Evolutionary conservation across 371 early-diverging fungal species (phyloP).

Genomic region (Coelomomyces lativittatus): DNA sequence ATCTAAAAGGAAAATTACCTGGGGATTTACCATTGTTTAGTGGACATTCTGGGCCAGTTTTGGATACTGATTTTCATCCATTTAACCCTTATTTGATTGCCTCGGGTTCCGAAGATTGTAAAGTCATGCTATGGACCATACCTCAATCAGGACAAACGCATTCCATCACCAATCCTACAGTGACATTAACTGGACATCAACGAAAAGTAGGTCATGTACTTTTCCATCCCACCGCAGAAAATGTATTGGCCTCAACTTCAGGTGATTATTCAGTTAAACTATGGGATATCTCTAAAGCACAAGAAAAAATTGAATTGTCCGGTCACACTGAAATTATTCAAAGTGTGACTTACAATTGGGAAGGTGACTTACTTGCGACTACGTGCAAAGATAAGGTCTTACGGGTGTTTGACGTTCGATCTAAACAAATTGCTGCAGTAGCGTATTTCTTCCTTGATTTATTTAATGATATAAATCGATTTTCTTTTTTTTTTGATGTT

Average conservation of each 20-base stretch:
- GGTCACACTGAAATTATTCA: slow-evolving; percentile 84
- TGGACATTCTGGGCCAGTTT: slow-evolving; percentile 81
- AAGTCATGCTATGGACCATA: slow-evolving; percentile 85
- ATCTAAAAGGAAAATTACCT: slow-evolving; percentile 49
- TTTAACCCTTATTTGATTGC: slow-evolving; percentile 84
- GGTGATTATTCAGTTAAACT: slow-evolving; percentile 78
- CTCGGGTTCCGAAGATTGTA: slow-evolving; percentile 82
- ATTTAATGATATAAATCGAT: slow-evolving; percentile 16
- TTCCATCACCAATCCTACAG: slow-evolving; percentile 38
- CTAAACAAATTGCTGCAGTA: slow-evolving; percentile 41
- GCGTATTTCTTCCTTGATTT: too few species aligned
- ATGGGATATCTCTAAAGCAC: slow-evolving; percentile 88
- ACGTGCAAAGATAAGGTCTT: slow-evolving; percentile 89
- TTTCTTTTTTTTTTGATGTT: slow-evolving; percentile 2
- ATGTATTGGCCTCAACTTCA: slow-evolving; percentile 71
- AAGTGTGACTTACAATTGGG: slow-evolving; percentile 70
- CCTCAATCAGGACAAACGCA: slow-evolving; percentile 48
- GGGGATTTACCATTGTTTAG: slow-evolving; percentile 68
- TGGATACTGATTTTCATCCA: slow-evolving; percentile 93
- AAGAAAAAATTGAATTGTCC: slow-evolving; percentile 63
- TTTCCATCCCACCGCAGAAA: slow-evolving; percentile 88
- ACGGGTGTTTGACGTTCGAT: slow-evolving; percentile 76
- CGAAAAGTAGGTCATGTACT: slow-evolving; percentile 88
- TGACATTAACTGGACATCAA: slow-evolving; percentile 10
- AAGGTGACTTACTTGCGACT: slow-evolving; percentile 69